Conservation (phyloP, 2,329 filamentous ascomycete species). For the Microdochium trichocladiopsis region DNA sequence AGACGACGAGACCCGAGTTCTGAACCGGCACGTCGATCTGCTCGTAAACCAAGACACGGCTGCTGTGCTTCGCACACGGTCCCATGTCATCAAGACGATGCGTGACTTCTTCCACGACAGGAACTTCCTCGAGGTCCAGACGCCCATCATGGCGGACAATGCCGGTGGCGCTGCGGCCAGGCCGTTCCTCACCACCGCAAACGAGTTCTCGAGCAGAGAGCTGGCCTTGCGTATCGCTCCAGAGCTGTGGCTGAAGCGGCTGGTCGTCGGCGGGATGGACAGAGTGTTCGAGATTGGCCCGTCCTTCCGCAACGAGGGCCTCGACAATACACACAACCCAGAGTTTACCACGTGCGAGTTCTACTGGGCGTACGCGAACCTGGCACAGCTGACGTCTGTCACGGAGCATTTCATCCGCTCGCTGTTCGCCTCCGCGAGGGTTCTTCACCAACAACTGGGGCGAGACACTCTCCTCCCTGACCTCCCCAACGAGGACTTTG, state of each 20-base stretch:
- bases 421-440: constrained; percentile 44
- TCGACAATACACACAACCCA: constrained; percentile 89
- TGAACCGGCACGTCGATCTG: constrained; percentile 80
- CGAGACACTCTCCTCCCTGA: constrained; percentile 35
- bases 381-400: constrained; percentile 65
- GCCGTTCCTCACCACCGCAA: constrained; percentile 75
- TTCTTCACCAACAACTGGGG: constrained; percentile 25
- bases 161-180: constrained; percentile 85
- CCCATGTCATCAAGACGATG: constrained; percentile 66
- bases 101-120: constrained; percentile 65
- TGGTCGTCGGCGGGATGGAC: constrained; percentile 84
- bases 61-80: constrained; percentile 67
- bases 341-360: constrained; percentile 98
- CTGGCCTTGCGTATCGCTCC: constrained; percentile 84
- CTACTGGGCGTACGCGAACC: constrained; percentile 77
- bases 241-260: constrained; percentile 88
- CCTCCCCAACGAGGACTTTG: constrained; percentile 37
- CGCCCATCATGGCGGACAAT: constrained; percentile 74
- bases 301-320: constrained; percentile 86
- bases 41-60: constrained; percentile 64
- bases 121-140: constrained; percentile 81
- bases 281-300: constrained; percentile 90
- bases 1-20: constrained; percentile 65
- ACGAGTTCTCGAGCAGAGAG: constrained; percentile 64
- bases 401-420: constrained; percentile 66